These are phyloP conservation scores for Glonium stellatum DNA, from an alignment of 495 filamentous ascomycete genomes.

Conservation along the genomic window DNA sequence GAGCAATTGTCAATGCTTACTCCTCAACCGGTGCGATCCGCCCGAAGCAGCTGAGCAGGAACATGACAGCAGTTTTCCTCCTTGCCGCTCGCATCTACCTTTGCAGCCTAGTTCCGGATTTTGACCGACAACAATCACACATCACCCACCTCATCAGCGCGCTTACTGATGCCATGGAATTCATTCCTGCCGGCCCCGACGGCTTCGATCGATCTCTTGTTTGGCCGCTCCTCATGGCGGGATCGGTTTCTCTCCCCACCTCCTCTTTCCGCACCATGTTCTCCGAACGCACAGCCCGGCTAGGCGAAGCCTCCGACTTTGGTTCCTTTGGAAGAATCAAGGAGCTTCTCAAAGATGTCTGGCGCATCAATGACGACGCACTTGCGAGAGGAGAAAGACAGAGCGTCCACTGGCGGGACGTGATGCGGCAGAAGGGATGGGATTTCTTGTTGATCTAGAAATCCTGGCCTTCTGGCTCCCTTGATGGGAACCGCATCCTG, in stretches of 20 bases:
- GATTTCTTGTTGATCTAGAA: conserved; percentile 82
- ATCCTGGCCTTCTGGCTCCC: conserved; percentile 28
- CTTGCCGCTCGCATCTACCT: conserved; percentile 90
- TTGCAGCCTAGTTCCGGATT: conserved; percentile 85
- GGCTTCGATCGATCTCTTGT: conserved; percentile 88
- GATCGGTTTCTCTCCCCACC: conserved; percentile 59
- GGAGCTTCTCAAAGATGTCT: conserved; percentile 72
- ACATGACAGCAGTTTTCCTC: conserved; percentile 85
- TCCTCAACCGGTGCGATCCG: conserved; percentile 63
- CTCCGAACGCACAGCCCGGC: conserved; percentile 56
- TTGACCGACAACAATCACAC: conserved; percentile 61
- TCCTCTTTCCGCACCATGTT: conserved; percentile 74
- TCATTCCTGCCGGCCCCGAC: conserved; percentile 68
- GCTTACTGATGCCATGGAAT: conserved; percentile 61
- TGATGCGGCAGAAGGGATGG: conserved; percentile 89
- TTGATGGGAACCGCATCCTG: conserved; percentile 29
- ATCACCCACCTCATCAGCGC: conserved; percentile 68
- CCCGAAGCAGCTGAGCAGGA: conserved; percentile 72
- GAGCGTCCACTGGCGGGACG: conserved; percentile 86
- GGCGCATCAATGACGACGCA: conserved; percentile 61
- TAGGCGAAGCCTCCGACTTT: conserved; percentile 69
- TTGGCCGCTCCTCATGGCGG: conserved; percentile 87
- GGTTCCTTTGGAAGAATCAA: conserved; percentile 83
- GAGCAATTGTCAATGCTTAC: conserved; percentile 34
- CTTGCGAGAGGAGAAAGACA: conserved; percentile 43